These are phyloP conservation scores for Schoenoplectus tabernaemontani DNA, from an alignment of 202 grass and related monocot genomes.

Conservation along the genomic window DNA sequence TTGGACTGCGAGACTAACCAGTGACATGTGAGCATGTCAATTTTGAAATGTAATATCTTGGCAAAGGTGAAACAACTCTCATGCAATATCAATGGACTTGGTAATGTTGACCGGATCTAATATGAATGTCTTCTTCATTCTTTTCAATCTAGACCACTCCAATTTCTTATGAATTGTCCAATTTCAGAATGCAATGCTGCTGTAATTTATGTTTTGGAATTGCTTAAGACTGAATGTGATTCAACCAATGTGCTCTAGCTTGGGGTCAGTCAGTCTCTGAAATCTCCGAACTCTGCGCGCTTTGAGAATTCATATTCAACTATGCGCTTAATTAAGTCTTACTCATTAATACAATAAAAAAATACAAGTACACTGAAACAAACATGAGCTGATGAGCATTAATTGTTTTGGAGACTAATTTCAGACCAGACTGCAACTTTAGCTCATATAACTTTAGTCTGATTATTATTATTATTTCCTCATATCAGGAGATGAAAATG, in stretches of 20 bases:
- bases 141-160: neutral
- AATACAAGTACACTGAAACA: neutral
- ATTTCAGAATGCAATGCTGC: neutral
- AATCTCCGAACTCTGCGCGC: no score
- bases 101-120: neutral
- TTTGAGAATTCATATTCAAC: neutral
- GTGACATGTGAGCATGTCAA: neutral
- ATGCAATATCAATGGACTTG: neutral
- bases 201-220: neutral
- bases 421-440: neutral
- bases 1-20: neutral
- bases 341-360: neutral
- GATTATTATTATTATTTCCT: neutral
- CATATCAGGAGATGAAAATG: slow-evolving; percentile 6
- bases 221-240: no score
- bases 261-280: no score
- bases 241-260: no score
- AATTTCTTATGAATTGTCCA: neutral
- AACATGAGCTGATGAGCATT: neutral
- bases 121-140: neutral
- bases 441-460: neutral
- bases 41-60: neutral
- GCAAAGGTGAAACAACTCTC: no score
- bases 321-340: neutral
- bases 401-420: neutral